Evolutionary conservation across 305 asterid species (phyloP).

Genomic region (Fraxinus paxiana): DNA sequence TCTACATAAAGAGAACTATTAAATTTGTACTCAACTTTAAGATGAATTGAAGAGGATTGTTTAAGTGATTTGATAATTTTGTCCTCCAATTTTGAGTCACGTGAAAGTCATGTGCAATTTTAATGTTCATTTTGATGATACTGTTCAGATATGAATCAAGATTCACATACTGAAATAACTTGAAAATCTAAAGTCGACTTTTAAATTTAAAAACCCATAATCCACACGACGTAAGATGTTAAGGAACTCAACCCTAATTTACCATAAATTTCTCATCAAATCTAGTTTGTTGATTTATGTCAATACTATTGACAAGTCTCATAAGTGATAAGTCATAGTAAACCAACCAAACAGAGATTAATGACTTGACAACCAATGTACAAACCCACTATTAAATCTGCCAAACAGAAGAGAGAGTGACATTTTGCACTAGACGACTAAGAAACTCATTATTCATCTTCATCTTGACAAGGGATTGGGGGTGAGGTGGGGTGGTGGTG

Average conservation of each 20-base stretch:
- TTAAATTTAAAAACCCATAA: neutral
- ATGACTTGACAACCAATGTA: neutral
- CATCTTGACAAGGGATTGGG: neutral
- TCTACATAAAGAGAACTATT: neutral
- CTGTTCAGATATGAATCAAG: neutral
- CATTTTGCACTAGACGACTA: neutral
- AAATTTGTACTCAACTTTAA: neutral
- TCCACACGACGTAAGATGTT: neutral
- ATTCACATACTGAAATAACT: neutral
- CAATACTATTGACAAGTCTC: neutral
- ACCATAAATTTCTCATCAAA: neutral
- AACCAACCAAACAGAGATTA: neutral
- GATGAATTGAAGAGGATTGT: neutral
- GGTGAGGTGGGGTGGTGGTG: neutral
- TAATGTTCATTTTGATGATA: neutral
- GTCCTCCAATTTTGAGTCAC: neutral
- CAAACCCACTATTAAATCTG: neutral
- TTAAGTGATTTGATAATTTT: neutral
- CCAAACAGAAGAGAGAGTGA: neutral
- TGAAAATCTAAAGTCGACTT: neutral
- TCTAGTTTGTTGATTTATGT: neutral
- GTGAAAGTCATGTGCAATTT: neutral
- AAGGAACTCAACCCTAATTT: neutral
- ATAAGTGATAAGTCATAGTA: neutral
- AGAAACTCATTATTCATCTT: neutral